phyloP scores from a whole-genome alignment of 2,329 filamentous ascomycete species.

The Lomentospora prolificans region DNA sequence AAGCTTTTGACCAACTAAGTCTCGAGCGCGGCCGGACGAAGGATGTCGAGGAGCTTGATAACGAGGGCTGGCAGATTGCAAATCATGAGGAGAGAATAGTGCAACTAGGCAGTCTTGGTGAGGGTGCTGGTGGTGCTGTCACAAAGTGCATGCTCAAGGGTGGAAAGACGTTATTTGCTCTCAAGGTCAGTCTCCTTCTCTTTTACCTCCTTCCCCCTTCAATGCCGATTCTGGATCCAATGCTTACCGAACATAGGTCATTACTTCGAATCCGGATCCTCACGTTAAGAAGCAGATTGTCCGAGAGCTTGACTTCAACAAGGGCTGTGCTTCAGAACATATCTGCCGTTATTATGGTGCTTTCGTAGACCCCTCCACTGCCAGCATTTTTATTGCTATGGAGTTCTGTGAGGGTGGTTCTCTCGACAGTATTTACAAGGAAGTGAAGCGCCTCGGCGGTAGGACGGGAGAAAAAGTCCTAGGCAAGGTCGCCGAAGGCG shows the following conservation, averaged over 20 bases:
- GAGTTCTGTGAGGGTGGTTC: slow-evolving; percentile 97
- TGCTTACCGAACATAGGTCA: slow-evolving; percentile 51
- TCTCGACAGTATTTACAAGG: slow-evolving; percentile 91
- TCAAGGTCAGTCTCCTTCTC: slow-evolving; percentile 58
- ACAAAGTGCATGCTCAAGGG: slow-evolving; percentile 83
- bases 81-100: slow-evolving; percentile 80
- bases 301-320: slow-evolving; percentile 94
- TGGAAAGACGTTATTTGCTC: slow-evolving; percentile 87
- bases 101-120: slow-evolving; percentile 81
- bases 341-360: slow-evolving; percentile 97
- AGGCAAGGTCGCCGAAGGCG: slow-evolving; percentile 92
- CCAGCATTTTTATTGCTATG: slow-evolving; percentile 97
- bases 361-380: slow-evolving; percentile 90
- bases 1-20: slow-evolving; percentile 70
- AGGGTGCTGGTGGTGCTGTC: slow-evolving; percentile 91
- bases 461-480: slow-evolving; percentile 95
- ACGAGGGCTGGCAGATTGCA: slow-evolving; percentile 89
- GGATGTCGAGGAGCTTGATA: slow-evolving; percentile 90
- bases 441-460: slow-evolving; percentile 90
- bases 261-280: slow-evolving; percentile 94
- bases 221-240: background rate
- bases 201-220: background rate
- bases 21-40: slow-evolving; percentile 73
- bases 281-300: slow-evolving; percentile 98
- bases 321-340: slow-evolving; percentile 88